Evolutionary conservation across 2,329 filamentous ascomycete species (phyloP).

Genomic region (Nectriaceae sp.): DNA sequence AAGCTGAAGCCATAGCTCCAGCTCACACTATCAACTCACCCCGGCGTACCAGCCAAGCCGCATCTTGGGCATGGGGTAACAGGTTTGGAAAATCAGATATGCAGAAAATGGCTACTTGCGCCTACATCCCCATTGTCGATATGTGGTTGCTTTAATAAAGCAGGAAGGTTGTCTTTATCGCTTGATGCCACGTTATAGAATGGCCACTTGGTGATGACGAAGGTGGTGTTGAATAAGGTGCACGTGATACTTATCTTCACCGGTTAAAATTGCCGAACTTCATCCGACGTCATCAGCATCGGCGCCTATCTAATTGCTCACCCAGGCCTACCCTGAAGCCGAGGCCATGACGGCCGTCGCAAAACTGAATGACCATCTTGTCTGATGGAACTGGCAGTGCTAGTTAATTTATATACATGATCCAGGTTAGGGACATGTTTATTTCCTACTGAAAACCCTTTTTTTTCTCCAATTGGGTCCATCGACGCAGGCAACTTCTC

Average conservation of each 20-base stretch:
- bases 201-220: slow-evolving; percentile 28
- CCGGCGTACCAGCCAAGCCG: slow-evolving; percentile 62
- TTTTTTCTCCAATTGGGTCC: too few relatives aligned
- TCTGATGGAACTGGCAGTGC: too few relatives aligned
- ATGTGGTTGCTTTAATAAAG: too few relatives aligned
- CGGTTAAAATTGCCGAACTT: slow-evolving; percentile 11
- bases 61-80: slow-evolving; percentile 47
- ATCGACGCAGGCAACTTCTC: too few relatives aligned
- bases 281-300: slow-evolving; percentile 15
- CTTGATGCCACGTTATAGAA: slow-evolving; percentile 34
- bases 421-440: neutral
- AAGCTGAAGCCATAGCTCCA: slow-evolving; percentile 20
- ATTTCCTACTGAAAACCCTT: too few relatives aligned
- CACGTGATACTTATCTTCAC: slow-evolving; percentile 24
- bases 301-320: neutral
- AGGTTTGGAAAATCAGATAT: slow-evolving; percentile 13
- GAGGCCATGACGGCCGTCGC: neutral
- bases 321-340: slow-evolving; percentile 20
- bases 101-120: slow-evolving; percentile 17
- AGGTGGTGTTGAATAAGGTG: slow-evolving; percentile 14
- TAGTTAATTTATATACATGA: too few relatives aligned
- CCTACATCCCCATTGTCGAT: slow-evolving; percentile 25
- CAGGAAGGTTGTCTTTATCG: slow-evolving; percentile 10
- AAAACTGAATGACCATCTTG: too few relatives aligned
- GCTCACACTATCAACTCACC: slow-evolving; percentile 45